Evolutionary conservation across 106 monocot genomes (phyloP).

Genomic region (Dendrobium nobile): DNA sequence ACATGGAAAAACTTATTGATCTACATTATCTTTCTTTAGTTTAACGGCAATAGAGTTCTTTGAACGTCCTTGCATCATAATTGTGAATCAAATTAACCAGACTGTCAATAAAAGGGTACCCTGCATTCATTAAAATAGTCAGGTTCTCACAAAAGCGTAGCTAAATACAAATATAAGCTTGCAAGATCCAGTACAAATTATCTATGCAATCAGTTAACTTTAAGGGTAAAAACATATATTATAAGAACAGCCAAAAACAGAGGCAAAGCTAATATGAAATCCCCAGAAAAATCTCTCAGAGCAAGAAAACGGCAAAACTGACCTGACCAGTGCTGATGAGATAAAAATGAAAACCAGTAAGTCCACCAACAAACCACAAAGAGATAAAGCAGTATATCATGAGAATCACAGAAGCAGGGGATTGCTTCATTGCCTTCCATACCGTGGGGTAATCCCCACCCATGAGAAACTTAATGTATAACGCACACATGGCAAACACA

Average conservation of each 20-base stretch:
- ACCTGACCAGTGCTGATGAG: slow-evolving; percentile 89
- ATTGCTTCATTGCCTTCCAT: slow-evolving; percentile 78
- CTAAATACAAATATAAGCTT: not conserved
- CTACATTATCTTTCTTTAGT: not conserved
- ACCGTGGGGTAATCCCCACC: slow-evolving; percentile 67
- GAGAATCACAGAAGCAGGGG: slow-evolving; percentile 64
- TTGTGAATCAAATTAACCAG: not conserved
- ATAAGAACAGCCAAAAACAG: not conserved
- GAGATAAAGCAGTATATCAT: slow-evolving; percentile 69
- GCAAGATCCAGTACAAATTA: not conserved
- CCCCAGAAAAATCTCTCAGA: not conserved
- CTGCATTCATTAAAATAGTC: not conserved
- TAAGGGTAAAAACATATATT: not conserved
- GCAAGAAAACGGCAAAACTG: slow-evolving; percentile 2
- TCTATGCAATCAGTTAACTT: not conserved
- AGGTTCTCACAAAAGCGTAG: not conserved
- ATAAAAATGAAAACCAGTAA: slow-evolving; percentile 78
- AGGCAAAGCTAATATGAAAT: not conserved
- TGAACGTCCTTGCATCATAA: not conserved
- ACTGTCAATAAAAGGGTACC: not conserved
- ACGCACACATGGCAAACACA: slow-evolving; percentile 69
- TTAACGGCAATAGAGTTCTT: not conserved
- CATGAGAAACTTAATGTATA: slow-evolving; percentile 83
- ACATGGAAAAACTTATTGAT: too few species aligned
- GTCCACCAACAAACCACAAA: slow-evolving; percentile 91